A percentile compares a stretch with the other conserved stretches of the same genome.
Evolutionary conservation across 2,329 filamentous ascomycete species (phyloP).

Genomic region (Exophiala alcalophila): DNA sequence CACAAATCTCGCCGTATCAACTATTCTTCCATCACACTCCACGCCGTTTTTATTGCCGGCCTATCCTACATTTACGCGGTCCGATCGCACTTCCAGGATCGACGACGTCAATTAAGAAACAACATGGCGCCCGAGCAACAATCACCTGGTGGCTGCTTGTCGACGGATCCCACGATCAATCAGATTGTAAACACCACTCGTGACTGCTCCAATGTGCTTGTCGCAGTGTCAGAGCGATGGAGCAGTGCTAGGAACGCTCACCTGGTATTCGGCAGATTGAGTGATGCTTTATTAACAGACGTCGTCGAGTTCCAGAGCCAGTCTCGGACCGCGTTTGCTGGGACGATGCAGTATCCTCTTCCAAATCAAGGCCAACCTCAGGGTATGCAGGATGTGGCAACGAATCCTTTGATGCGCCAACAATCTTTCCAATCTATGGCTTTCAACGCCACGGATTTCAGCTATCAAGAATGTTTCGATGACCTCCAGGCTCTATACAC

Average conservation of each 20-base stretch:
- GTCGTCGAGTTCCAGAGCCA: slow-evolving; percentile 36
- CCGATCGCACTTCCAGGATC: slow-evolving; percentile 40
- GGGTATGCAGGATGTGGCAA: neutral
- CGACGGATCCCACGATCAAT: slow-evolving; percentile 39
- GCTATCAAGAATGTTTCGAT: slow-evolving; percentile 2
- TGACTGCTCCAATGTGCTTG: slow-evolving; percentile 46
- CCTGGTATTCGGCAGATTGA: slow-evolving; percentile 45
- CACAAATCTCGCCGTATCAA: slow-evolving; percentile 48
- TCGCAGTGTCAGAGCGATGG: slow-evolving; percentile 47
- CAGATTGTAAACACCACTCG: slow-evolving; percentile 45
- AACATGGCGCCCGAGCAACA: slow-evolving; percentile 2
- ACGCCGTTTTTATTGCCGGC: slow-evolving; percentile 49
- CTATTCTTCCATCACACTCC: slow-evolving; percentile 49
- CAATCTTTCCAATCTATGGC: slow-evolving; percentile 4
- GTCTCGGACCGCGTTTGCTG: neutral
- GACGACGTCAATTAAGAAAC: slow-evolving; percentile 22
- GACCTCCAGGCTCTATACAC: neutral
- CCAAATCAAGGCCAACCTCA: neutral
- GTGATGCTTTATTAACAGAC: slow-evolving; percentile 44
- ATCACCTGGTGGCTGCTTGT: slow-evolving; percentile 28
- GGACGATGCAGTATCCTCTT: too few relatives aligned
- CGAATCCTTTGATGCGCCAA: slow-evolving; percentile 1
- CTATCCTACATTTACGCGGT: slow-evolving; percentile 46
- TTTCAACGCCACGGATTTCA: slow-evolving; percentile 1
- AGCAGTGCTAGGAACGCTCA: slow-evolving; percentile 41